Evolutionary conservation across 108 stramenopile genomes (phyloP), one percentile per base, ranked within the genome.

Genomic region (Mediolabrus comicus): DNA sequence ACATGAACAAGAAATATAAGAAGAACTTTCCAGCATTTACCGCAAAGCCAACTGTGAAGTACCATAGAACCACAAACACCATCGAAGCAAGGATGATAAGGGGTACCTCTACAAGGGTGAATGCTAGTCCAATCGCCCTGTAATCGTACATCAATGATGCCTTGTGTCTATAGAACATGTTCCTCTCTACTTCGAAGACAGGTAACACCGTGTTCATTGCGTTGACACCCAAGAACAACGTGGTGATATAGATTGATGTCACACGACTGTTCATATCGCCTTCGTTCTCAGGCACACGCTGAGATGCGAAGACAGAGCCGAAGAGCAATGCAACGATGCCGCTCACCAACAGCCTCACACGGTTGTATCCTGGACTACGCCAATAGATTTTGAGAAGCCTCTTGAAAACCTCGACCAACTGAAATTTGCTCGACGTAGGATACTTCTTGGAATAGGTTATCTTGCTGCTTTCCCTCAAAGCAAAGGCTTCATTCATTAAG

Each of bases 91-190:
- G 60, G 11, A 82, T 9, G 24, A 89, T 67, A 56, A 89, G 87
- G 2, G 88, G 88, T 53, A 82, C 54, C 56, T 89, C 88, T 39
- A 80, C 74, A 33, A 89, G 59, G 10, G 84, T 84, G 65, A 74
- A 87, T 9, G 86, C 82, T 11, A 68, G 19, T 10, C 55, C 53
- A 41, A 89, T 49, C 4, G 86, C 71, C 14, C 31, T 49, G 27
- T 72, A 38, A 56, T 82, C 69, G 64, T 89, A 89, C 88, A 87
- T 89, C 55, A 80, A 32, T 6, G 88, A 82, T 35, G 83, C 83
- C 62, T 89, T 87, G 77, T 89, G 88, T 9, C 86, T 65, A 58
- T 89, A 89, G 55, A 79, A 89, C 88, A 89, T 89, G 74, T 89
- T 89, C 26, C 88, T 61, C 65, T 89, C 88, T 57, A 78, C 71